Evolutionary conservation across 305 asterid species (phyloP), one percentile per base, ranked within the genome.

Genomic region (Fraxinus dipetala): DNA sequence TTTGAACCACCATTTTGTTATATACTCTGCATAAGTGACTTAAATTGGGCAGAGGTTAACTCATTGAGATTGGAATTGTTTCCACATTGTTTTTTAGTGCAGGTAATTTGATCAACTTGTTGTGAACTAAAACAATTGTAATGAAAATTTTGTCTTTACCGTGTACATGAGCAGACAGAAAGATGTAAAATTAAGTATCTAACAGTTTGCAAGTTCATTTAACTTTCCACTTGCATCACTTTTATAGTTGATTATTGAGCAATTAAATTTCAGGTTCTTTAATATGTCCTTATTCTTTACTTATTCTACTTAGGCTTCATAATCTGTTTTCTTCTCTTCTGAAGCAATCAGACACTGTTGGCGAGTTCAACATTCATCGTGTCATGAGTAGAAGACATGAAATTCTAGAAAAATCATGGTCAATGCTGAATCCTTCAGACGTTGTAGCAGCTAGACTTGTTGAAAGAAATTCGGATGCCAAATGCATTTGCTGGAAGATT

Each of bases 401-500:
- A 86, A 85, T 88, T 79, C 94, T 72, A 82, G 91, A 91, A 87
- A 91, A 87, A 85, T 93, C 94, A 45, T 87, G 91, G 91, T 90
- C 97, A 10, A 88, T 89, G 85, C 85, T 96, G 86, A 94, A 96
- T 85, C 97, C 94, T 78, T 92, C 98, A 40, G 91, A 92, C 20
- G 91, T 92, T 75, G 90, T 94, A 74, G 97, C 95, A 70, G 61
- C 94, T 85, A 86, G 82, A 84, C 96, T 96, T 43, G 40, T 81
- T 74, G 90, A 74, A 77, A 90, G 86, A 77, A 94, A 91, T 76
- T 92, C 92, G 54, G 87, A 89, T 83, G 86, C 91, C 78, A 89
- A 91, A 85, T 94, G 97, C 87, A 88, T 96, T 84, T 96, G 99
- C 90, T 96, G 98, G 98, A 96, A 96, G 88, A 75, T 96, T 77